A percentile compares a stretch with the other conserved stretches of the same genome.
phyloP scores from a whole-genome alignment of 495 filamentous ascomycete species.

The Penicillium herquei region DNA sequence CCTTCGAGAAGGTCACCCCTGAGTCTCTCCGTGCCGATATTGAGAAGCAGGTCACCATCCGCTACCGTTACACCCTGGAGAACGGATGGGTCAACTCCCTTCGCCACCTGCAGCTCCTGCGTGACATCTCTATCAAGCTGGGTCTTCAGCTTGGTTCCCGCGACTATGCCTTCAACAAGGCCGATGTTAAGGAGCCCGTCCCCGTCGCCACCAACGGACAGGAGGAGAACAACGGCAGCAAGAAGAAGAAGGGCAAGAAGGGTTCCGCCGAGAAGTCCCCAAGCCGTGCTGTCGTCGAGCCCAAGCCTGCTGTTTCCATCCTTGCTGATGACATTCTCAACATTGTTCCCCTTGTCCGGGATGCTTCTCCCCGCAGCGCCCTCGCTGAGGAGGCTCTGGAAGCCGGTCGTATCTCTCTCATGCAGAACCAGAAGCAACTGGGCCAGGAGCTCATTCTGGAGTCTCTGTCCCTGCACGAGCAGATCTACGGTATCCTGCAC shows the following conservation, averaged over 20 bases:
- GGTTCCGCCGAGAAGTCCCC: constrained; percentile 52
- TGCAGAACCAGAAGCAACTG: constrained; percentile 91
- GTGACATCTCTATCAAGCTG: constrained; percentile 85
- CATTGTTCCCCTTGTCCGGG: constrained; percentile 89
- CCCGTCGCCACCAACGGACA: constrained; percentile 38
- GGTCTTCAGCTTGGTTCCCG: constrained; percentile 85
- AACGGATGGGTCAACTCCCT: constrained; percentile 63
- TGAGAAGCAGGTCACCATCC: constrained; percentile 62
- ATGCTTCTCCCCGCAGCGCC: constrained; percentile 81
- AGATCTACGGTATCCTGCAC: constrained; percentile 97
- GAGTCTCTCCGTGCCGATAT: constrained; percentile 68
- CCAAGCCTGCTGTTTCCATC: constrained; percentile 58
- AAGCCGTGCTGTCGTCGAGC: constrained; percentile 37
- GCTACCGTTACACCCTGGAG: constrained; percentile 75
- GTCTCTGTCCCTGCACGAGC: constrained; percentile 93
- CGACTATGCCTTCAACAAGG: constrained; percentile 70
- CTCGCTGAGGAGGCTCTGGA: constrained; percentile 95
- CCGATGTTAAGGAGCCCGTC: constrained; percentile 30
- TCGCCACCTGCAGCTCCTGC: constrained; percentile 78
- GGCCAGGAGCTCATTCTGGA: constrained; percentile 95
- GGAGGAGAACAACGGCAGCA: constrained; percentile 58
- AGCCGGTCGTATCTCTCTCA: constrained; percentile 89
- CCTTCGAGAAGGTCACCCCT: constrained; percentile 74
- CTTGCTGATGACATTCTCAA: constrained; percentile 83
- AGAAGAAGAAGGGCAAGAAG: constrained; percentile 81